Evolutionary conservation across 768 basidiomycete species (phyloP).

Genomic region (Suillus sp.): DNA sequence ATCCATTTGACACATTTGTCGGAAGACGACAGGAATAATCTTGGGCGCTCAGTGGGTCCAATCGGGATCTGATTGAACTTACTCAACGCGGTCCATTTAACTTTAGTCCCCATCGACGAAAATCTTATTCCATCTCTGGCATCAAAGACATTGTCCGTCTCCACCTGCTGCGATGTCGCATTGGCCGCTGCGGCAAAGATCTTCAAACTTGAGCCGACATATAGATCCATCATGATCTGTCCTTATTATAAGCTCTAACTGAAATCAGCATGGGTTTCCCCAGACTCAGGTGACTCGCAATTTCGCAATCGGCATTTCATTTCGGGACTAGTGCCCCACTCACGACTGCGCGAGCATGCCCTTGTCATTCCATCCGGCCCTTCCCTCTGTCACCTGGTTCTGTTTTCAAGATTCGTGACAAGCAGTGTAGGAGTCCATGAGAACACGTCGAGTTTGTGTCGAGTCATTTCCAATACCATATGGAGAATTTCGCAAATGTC

Average conservation of each 20-base stretch:
- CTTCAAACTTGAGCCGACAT: neutral
- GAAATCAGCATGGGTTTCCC: neutral
- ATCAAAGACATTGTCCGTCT: no score
- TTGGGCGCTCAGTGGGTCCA: neutral
- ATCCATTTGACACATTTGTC: no score
- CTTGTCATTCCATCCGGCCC: no score
- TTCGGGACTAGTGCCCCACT: neutral
- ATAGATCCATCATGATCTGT: neutral
- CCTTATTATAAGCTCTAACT: neutral
- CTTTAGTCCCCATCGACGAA: neutral
- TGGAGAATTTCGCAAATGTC: no score
- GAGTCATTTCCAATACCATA: no score
- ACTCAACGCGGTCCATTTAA: neutral
- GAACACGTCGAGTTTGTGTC: no score
- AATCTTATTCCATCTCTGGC: no score
- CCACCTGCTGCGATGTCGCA: neutral
- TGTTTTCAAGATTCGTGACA: no score
- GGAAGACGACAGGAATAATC: no score
- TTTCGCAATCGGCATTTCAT: conserved; percentile 3
- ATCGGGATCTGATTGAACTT: conserved; percentile 6
- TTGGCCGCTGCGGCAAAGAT: neutral
- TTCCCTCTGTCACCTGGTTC: no score
- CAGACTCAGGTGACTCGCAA: neutral
- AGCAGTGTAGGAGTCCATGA: no score
- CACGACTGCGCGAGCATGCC: no score